Base-by-base conservation (phyloP, 257 asterid genomes). In the Rubia yunnanensis region DNA sequence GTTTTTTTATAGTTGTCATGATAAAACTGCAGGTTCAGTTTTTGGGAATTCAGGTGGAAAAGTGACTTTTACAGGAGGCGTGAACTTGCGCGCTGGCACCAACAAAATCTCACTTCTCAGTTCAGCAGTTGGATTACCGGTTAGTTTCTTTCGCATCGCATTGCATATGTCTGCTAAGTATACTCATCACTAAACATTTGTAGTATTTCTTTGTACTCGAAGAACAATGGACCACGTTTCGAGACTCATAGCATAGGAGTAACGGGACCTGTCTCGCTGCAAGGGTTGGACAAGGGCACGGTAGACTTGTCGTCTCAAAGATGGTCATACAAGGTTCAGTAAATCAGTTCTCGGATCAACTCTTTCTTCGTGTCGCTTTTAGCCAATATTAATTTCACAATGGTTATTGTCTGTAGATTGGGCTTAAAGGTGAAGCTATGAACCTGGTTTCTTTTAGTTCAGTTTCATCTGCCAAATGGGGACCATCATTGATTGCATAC, bases 281-380 rank as follows among this genome's bases (percentile, higher is more conserved):
- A 70, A 5, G 97, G 99, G 59, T 83, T 92, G 32, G 84, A 84
- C 70, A 77, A 75, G 22, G 97, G 97, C 39, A 67, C 76, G 5
- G 63, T 65, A 74, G 96, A 92, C 80, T 78, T 92, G 50, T 89
- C 99, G 1, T 27, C 80, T 82, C 90, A 87, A 77, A 89, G 86
- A 74, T 92, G 99, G 99, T 89, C 97, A 4, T 92, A 92, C 84
- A 85, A 84, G 96, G 98, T 92, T 39, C 20, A 69, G 35, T 55
- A 36, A 56, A 23, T 50, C 54, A 59, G 49, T 20, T 63, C 57
- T 27, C 59, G n/a, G 31, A 41, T 30, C 50, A 58, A 50, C n/a
- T 61, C 11, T 67, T 60, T 7, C 59, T 30, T 53, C 60, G 48
- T 1, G 4, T n/a, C 48, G 0, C 17, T 58, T 41, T 28, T 14